These are phyloP conservation scores for Leptodontidium sp. DNA, from an alignment of 2,329 filamentous ascomycete genomes.

Conservation along the genomic window DNA sequence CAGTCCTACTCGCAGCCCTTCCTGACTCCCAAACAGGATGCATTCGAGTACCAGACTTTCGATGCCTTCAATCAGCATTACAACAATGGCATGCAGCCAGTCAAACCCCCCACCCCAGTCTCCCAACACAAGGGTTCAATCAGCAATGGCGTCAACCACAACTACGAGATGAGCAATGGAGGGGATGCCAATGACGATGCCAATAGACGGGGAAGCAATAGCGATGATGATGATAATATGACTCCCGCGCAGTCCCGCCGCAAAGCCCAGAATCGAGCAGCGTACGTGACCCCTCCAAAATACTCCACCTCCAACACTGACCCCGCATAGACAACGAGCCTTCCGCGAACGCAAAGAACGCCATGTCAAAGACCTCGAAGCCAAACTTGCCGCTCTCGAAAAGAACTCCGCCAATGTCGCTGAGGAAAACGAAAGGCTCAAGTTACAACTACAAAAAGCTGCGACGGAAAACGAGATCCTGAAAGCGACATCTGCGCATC, in stretches of 20 bases:
- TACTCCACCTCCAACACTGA: not conserved
- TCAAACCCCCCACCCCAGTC: constrained; percentile 41
- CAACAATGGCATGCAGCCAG: constrained; percentile 30
- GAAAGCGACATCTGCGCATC: constrained; percentile 73
- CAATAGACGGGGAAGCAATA: constrained; percentile 48
- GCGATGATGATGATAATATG: constrained; percentile 58
- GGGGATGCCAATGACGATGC: constrained; percentile 41
- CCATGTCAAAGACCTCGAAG: constrained; percentile 91
- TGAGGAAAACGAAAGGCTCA: constrained; percentile 86
- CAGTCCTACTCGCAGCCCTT: constrained; percentile 36
- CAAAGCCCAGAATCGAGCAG: constrained; percentile 77
- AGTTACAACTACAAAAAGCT: constrained; percentile 82
- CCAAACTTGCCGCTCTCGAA: constrained; percentile 81
- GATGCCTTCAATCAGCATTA: constrained; percentile 43
- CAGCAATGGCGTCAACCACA: constrained; percentile 36
- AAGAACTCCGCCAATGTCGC: constrained; percentile 75
- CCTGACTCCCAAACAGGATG: constrained; percentile 46
- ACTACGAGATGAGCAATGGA: constrained; percentile 34
- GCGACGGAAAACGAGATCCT: constrained; percentile 94
- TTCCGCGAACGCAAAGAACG: constrained; percentile 96
- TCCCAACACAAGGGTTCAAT: constrained; percentile 42
- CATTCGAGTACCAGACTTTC: constrained; percentile 44
- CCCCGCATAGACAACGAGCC: constrained; percentile 77
- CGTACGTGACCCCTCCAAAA: constrained; percentile 58
- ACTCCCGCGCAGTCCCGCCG: constrained; percentile 65